A percentile compares a stretch with the other conserved stretches of the same genome.
These are phyloP conservation scores for Rhizopogon vesiculosus DNA, from an alignment of 768 basidiomycete species.

Conservation along the genomic window DNA sequence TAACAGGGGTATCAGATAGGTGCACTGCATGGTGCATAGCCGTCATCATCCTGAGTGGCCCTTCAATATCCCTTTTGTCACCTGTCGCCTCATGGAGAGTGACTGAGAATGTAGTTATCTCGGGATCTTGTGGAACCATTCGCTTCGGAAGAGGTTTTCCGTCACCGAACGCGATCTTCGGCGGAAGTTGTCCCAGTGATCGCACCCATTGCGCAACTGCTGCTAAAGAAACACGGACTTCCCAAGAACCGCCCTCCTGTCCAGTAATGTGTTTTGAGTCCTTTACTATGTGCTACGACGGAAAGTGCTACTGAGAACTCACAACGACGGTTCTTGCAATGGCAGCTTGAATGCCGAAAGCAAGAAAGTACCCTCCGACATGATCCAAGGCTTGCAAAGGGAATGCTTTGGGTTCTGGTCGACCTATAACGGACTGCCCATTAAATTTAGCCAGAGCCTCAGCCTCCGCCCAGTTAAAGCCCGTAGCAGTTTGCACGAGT, in stretches of 20 bases:
- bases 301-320: constrained; percentile 6
- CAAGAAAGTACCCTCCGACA: constrained; percentile 53
- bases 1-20: constrained; percentile 38
- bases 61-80: constrained; percentile 5
- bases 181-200: constrained; percentile 42
- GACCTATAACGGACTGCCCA: constrained; percentile 3
- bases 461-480: constrained; percentile 56
- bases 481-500: constrained; percentile 56
- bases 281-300: not conserved
- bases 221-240: constrained; percentile 55
- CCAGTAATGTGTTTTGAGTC: not conserved
- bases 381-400: constrained; percentile 61
- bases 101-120: constrained; percentile 30
- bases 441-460: constrained; percentile 36
- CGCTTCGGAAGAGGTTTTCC: constrained; percentile 36
- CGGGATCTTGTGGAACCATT: constrained; percentile 27
- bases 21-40: constrained; percentile 43
- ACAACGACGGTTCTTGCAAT: constrained; percentile 49
- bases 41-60: constrained; percentile 27
- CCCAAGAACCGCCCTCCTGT: constrained; percentile 59
- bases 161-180: constrained; percentile 36
- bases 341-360: constrained; percentile 55
- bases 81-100: constrained; percentile 21
- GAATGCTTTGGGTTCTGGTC: constrained; percentile 28
- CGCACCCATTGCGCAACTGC: constrained; percentile 54